phyloP scores from a whole-genome alignment of 148 eudicot genomes.

The Pouteria glomerata region DNA sequence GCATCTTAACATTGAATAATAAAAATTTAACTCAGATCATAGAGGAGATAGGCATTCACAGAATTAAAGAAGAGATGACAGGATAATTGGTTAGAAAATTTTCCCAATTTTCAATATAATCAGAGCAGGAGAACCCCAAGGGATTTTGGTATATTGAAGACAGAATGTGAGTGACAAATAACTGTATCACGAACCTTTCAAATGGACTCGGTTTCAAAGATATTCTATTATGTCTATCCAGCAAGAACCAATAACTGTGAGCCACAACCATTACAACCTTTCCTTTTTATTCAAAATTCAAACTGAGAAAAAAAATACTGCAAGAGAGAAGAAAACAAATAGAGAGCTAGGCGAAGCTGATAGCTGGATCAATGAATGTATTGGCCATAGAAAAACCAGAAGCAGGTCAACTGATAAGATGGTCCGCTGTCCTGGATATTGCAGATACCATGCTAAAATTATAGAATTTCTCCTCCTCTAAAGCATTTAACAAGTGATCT shows the following conservation, averaged over 20 bases:
- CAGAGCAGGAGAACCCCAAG: not conserved
- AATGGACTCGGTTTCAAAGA: not conserved
- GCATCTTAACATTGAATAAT: no score
- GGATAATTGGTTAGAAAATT: no score
- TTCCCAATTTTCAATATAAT: not conserved
- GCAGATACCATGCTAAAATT: not conserved
- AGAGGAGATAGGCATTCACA: not conserved
- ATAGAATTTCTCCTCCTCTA: not conserved
- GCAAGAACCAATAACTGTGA: not conserved
- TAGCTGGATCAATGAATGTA: not conserved
- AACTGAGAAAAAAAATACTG: not conserved
- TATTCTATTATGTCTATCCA: not conserved
- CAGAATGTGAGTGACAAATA: not conserved
- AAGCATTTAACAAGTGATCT: not conserved
- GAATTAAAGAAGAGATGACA: not conserved
- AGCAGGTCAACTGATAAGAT: not conserved
- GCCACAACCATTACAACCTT: not conserved
- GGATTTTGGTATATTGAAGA: no score
- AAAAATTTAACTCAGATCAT: not conserved
- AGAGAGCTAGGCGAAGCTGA: not conserved
- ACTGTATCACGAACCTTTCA: not conserved
- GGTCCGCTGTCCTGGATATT: not conserved
- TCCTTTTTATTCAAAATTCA: not conserved
- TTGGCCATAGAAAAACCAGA: not conserved
- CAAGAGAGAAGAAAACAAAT: not conserved